A percentile compares a stretch with the other conserved stretches of the same genome.
Evolutionary conservation across 1,284 basidiomycete genomes (phyloP).

Genomic region (Austroboletus niveus): DNA sequence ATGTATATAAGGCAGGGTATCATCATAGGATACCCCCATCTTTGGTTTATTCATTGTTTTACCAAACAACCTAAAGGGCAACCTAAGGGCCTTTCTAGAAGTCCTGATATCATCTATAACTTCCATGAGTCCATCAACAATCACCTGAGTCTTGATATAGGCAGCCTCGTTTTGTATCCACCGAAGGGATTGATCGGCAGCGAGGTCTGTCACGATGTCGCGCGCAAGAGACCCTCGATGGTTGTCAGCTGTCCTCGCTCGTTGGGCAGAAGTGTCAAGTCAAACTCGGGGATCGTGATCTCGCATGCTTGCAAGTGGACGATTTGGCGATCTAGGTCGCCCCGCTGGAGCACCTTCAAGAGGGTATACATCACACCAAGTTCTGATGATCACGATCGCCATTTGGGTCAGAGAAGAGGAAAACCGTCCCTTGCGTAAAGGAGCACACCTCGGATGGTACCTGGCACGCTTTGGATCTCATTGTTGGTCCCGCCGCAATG

Average conservation of each 20-base stretch:
- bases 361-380: slow-evolving; percentile 79
- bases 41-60: too few species aligned
- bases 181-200: slow-evolving; percentile 83
- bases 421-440: background rate
- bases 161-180: slow-evolving; percentile 79
- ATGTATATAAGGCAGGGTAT: too few species aligned
- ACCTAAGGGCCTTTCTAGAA: too few species aligned
- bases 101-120: too few species aligned
- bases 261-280: slow-evolving; percentile 84
- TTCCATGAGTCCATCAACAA: slow-evolving; percentile 70
- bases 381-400: slow-evolving; percentile 37
- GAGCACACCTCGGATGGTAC: slow-evolving; percentile 77
- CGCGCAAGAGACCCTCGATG: slow-evolving; percentile 85
- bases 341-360: slow-evolving; percentile 62
- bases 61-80: too few species aligned
- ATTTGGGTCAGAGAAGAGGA: too few species aligned
- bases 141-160: slow-evolving; percentile 75
- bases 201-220: slow-evolving; percentile 83
- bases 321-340: slow-evolving; percentile 90
- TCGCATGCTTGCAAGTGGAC: slow-evolving; percentile 88
- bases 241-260: slow-evolving; percentile 93
- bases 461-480: slow-evolving; percentile 93
- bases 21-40: too few species aligned
- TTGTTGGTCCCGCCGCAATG: slow-evolving; percentile 92
- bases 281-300: slow-evolving; percentile 83